Evolutionary conservation across 148 eudicot species (phyloP), one percentile per base, ranked within the genome.

Genomic region (Heliosperma pusillum): DNA sequence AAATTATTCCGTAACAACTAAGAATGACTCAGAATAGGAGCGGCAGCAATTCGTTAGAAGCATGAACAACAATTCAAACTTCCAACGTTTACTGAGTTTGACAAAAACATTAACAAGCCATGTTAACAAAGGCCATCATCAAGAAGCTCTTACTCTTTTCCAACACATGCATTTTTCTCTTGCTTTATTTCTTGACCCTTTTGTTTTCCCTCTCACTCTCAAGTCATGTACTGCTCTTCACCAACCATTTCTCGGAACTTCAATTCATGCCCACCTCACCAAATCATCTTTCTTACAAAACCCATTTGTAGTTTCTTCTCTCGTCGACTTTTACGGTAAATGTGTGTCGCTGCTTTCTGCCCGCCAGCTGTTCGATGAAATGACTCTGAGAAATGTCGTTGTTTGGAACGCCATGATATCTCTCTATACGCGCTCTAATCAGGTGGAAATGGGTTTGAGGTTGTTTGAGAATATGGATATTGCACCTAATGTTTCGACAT

Each of bases 361-460:
- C 72, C 86, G 85, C 64, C 47, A 72, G 55, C 0, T 87, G 79
- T 87, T 87, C 71, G 90, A 85, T 10, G 87, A 87, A 81, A 81
- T 72, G 33, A 79, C 78, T n/a, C 76, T 71, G 0, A 74, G 82
- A 70, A 87, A 72, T 64, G 83, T 74, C 15, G 85, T 87, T 44
- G 87, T 85, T 11, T 87, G 88, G 88, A 87, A 87, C 71, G 79
- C 85, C 0, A 85, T 87, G 85, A 81, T 87, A n/a, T 87, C 87
- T 1, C 59, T 85, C 0, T 83, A 85, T 77, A 69, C 82, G 1
- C 83, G 76, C 42, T 74, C 76, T 75, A 60, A 70, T 72, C 55
- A 77, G 72, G 75, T 80, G 25, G 27, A 71, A 20, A 69, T 75
- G 55, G 86, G 86, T 58, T 36, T 83, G 66, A 42, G 71, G 62